Conservation (phyloP, 2,329 filamentous ascomycete species). For the Ceratocystis smalleyi region DNA sequence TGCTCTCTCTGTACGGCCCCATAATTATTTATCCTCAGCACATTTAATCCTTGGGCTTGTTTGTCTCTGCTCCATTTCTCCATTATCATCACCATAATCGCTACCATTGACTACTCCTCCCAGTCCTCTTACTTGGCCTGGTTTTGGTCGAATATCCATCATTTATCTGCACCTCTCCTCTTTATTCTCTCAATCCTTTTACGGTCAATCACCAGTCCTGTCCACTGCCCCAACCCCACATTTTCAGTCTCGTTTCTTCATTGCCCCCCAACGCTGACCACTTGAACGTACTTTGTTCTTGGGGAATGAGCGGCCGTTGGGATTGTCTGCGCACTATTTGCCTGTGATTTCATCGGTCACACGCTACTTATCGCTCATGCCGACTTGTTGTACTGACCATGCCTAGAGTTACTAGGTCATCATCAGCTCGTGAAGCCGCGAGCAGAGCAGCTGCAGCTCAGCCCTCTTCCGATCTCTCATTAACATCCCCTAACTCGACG, state of each 20-base stretch:
- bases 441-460: constrained; percentile 36
- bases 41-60: not conserved
- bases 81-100: not conserved
- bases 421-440: constrained; percentile 79
- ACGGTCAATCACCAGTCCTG: not conserved
- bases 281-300: not conserved
- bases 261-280: not conserved
- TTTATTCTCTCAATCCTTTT: not conserved
- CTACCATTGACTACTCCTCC: not conserved
- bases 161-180: not conserved
- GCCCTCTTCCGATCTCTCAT: constrained; percentile 25
- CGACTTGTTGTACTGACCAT: constrained; percentile 13
- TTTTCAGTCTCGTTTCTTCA: not conserved
- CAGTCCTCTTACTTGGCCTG: too few species aligned
- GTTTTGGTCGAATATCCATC: not conserved
- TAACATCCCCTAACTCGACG: constrained; percentile 21
- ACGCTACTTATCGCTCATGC: constrained; percentile 1
- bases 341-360: constrained; percentile 10
- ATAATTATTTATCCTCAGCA: not conserved
- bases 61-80: constrained; percentile 1
- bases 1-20: not conserved
- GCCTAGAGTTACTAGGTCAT: constrained; percentile 86
- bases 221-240: not conserved
- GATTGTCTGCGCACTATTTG: constrained; percentile 1
- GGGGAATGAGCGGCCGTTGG: not conserved